Conservation (phyloP, 2,329 filamentous ascomycete genomes). For the Beauveria sp. region DNA sequence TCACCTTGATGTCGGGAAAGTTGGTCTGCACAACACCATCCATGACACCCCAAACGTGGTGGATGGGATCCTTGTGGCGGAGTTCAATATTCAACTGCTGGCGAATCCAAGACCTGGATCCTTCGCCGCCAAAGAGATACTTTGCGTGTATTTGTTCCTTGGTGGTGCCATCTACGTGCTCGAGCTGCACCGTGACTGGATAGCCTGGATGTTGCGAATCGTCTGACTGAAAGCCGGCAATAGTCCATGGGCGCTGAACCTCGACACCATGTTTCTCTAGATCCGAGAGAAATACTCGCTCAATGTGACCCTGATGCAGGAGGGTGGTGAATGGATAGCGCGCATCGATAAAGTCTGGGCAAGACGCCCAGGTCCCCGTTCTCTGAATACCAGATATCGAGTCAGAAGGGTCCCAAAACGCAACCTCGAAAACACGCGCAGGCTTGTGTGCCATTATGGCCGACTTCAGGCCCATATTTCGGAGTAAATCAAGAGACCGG, state of each 20-base stretch:
- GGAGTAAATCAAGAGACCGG: conserved; percentile 75
- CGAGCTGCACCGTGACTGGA: conserved; percentile 71
- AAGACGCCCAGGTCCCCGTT: conserved; percentile 76
- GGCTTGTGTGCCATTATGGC: conserved; percentile 82
- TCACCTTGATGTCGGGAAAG: conserved; percentile 68
- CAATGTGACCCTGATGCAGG: conserved; percentile 64
- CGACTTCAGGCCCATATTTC: conserved; percentile 84
- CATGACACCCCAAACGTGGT: conserved; percentile 70
- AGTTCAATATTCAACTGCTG: conserved; percentile 62
- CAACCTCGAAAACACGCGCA: conserved; percentile 74
- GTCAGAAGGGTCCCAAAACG: conserved; percentile 60
- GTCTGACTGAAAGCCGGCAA: conserved; percentile 53
- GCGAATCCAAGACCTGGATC: conserved; percentile 59
- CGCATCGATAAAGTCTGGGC: conserved; percentile 73
- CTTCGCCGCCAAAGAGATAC: conserved; percentile 66
- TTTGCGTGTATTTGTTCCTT: conserved; percentile 61
- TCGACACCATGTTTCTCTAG: conserved; percentile 52
- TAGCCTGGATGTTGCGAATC: conserved; percentile 53
- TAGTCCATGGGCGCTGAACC: conserved; percentile 58
- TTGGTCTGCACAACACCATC: conserved; percentile 65
- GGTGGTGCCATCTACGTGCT: conserved; percentile 65
- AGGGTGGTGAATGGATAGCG: conserved; percentile 64
- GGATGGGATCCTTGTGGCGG: conserved; percentile 60
- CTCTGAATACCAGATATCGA: conserved; percentile 52
- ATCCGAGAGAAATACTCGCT: conserved; percentile 61